Evolutionary conservation across 495 filamentous ascomycete genomes (phyloP).

Genomic region (Neurospora sublineolata): DNA sequence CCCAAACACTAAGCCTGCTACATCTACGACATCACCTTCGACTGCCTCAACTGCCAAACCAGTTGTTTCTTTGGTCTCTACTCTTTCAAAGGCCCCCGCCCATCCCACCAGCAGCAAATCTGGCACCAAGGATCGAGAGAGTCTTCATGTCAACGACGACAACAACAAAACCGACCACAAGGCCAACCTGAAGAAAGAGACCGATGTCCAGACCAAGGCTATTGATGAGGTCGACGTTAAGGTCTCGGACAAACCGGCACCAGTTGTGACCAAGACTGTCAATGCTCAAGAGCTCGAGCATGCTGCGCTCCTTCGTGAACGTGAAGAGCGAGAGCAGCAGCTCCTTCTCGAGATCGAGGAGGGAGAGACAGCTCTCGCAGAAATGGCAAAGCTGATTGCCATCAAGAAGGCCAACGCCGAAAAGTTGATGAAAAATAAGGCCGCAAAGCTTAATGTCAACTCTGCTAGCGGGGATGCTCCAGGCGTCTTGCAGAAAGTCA

Average conservation of each 20-base stretch:
- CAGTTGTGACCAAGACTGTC: not conserved
- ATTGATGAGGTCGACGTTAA: not conserved
- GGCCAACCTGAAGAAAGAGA: conserved; percentile 32
- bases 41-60: not conserved
- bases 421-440: not conserved
- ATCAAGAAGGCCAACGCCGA: not conserved
- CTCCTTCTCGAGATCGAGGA: not conserved
- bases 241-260: not conserved
- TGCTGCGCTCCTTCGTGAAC: not conserved
- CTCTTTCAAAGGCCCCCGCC: conserved; percentile 30
- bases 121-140: conserved; percentile 89
- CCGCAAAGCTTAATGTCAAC: not conserved
- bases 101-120: conserved; percentile 82
- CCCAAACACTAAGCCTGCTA: not conserved
- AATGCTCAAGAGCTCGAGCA: not conserved
- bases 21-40: not conserved
- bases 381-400: not conserved
- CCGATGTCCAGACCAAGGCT: not conserved
- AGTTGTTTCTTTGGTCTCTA: not conserved
- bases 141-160: conserved; percentile 40
- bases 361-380: not conserved
- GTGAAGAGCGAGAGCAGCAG: not conserved
- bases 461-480: not conserved
- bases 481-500: not conserved
- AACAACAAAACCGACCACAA: conserved; percentile 51